phyloP scores from a whole-genome alignment of 225 moss, liverwort and hornwort genomes.

The Marchantia paleacea region DNA sequence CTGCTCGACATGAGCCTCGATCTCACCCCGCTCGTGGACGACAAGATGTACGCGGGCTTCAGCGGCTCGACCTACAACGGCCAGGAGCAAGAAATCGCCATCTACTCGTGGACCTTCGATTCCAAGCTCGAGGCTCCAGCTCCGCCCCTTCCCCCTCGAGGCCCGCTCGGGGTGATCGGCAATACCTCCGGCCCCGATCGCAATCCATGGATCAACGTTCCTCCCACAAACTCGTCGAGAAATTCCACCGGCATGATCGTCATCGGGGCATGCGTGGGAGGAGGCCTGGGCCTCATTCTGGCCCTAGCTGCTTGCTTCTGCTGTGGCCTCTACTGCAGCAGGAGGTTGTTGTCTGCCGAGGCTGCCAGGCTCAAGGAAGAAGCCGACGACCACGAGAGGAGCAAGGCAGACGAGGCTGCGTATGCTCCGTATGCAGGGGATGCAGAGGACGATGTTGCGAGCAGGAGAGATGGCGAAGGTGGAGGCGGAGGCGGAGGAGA shows the following conservation, averaged over 20 bases:
- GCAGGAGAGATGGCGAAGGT: neutral
- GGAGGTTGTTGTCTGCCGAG: neutral
- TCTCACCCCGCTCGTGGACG: neutral
- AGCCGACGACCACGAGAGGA: neutral
- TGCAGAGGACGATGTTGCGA: neutral
- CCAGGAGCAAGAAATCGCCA: neutral
- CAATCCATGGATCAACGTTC: too few relatives aligned
- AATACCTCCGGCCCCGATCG: neutral
- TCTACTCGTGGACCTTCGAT: neutral
- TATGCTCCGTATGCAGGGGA: neutral
- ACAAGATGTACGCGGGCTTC: constrained; percentile 1
- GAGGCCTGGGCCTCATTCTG: neutral
- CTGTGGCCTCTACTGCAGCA: neutral
- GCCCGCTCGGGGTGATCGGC: neutral
- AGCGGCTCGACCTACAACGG: neutral
- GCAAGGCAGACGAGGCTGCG: neutral
- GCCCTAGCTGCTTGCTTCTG: neutral
- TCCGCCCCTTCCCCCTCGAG: neutral
- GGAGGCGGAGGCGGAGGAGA: too few relatives aligned
- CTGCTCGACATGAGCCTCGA: neutral
- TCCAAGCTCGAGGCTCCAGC: neutral
- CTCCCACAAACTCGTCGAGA: too few relatives aligned
- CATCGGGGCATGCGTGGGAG: neutral
- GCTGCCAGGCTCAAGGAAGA: neutral
- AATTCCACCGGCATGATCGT: neutral